Percentiles rank a stretch among this genome's conserved stretches.
Conservation (phyloP, 352 stramenopile genomes). For the Phytophthora quininea region DNA sequence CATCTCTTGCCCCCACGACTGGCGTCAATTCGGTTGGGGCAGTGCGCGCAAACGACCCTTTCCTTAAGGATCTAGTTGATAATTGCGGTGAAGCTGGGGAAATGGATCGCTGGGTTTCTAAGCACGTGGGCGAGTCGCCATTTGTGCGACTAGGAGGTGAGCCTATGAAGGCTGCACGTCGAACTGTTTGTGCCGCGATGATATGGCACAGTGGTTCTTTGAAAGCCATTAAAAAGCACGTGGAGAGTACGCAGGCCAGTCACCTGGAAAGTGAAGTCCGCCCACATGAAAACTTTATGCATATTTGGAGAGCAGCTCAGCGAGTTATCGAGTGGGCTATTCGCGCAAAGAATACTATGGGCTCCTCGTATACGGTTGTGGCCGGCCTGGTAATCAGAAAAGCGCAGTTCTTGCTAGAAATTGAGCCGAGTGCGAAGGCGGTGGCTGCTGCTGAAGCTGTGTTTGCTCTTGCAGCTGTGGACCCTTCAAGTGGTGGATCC, state of each 20-base stretch:
- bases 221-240: slow-evolving; percentile 58
- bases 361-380: slow-evolving; percentile 81
- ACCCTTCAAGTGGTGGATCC: slow-evolving; percentile 29
- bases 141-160: slow-evolving; percentile 81
- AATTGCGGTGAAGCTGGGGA: slow-evolving; percentile 55
- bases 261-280: slow-evolving; percentile 68
- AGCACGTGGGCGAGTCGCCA: slow-evolving; percentile 84
- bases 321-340: slow-evolving; percentile 91
- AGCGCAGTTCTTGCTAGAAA: slow-evolving; percentile 82
- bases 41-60: slow-evolving; percentile 35
- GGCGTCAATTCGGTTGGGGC: slow-evolving; percentile 20
- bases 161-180: slow-evolving; percentile 86
- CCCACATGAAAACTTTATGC: slow-evolving; percentile 89
- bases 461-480: slow-evolving; percentile 51
- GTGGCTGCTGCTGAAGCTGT: slow-evolving; percentile 73
- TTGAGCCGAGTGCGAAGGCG: slow-evolving; percentile 78
- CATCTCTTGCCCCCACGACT: slow-evolving; percentile 26
- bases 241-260: slow-evolving; percentile 53
- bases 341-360: slow-evolving; percentile 88
- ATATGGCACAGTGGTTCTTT: slow-evolving; percentile 89
- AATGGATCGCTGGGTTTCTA: slow-evolving; percentile 81
- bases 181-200: slow-evolving; percentile 87
- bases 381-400: slow-evolving; percentile 84
- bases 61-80: slow-evolving; percentile 78
- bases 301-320: slow-evolving; percentile 89